Percentiles rank a stretch among this genome's conserved stretches.
Evolutionary conservation across 1,284 basidiomycete genomes (phyloP).

Genomic region (Erythrobasidium hasegawianum): DNA sequence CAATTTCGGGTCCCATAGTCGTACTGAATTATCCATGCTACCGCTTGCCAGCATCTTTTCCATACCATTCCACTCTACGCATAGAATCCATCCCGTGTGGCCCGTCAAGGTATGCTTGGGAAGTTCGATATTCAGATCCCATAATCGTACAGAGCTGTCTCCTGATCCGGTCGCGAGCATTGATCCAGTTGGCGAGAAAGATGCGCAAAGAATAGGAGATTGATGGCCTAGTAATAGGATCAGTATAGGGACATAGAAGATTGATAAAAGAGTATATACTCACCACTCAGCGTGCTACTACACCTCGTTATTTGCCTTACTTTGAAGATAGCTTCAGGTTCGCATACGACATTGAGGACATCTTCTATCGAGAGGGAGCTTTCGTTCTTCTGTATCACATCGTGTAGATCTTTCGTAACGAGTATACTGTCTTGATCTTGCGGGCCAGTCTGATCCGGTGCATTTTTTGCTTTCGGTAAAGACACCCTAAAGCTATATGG

Average conservation of each 20-base stretch:
- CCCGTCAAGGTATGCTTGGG: conserved; percentile 83
- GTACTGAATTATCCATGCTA: conserved; percentile 74
- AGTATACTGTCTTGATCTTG: conserved; percentile 10
- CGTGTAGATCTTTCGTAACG: conserved; percentile 56
- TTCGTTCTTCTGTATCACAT: conserved; percentile 58
- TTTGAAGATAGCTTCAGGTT: conserved; percentile 92
- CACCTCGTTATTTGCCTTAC: conserved; percentile 90
- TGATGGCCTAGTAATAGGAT: conserved; percentile 64
- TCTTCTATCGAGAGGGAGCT: conserved; percentile 72
- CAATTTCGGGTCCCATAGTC: conserved; percentile 85
- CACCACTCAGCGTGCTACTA: conserved; percentile 82
- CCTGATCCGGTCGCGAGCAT: conserved; percentile 92
- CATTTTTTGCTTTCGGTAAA: conserved; percentile 50
- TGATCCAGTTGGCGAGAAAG: conserved; percentile 88
- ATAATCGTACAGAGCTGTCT: conserved; percentile 86
- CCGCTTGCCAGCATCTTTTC: conserved; percentile 88
- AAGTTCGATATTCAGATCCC: conserved; percentile 91
- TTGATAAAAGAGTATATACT: conserved; percentile 37
- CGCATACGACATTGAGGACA: conserved; percentile 77
- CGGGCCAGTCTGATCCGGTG: conserved; percentile 1
- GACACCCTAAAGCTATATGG: conserved; percentile 83
- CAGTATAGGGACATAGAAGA: too few relatives aligned
- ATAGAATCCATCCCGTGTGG: conserved; percentile 92
- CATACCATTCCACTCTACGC: conserved; percentile 92
- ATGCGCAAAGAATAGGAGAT: conserved; percentile 89